Evolutionary conservation across 148 eudicot genomes (phyloP).

Genomic region (Tetragonia tetragonoides): DNA sequence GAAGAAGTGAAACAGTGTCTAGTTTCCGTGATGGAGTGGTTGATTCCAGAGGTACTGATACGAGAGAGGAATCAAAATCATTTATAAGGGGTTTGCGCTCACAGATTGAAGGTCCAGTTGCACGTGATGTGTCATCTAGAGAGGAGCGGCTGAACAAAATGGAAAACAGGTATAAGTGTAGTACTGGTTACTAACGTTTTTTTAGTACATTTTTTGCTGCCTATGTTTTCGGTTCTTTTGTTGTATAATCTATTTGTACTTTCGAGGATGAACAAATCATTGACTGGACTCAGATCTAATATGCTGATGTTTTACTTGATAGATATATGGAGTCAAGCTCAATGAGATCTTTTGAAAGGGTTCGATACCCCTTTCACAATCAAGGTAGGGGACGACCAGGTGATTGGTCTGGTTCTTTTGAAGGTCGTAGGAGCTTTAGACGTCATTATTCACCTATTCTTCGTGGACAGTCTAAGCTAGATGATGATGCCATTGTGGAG

Average conservation of each 20-base stretch:
- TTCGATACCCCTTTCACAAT: slow-evolving; percentile 24
- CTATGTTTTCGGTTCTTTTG: no score
- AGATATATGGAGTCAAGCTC: slow-evolving; percentile 34
- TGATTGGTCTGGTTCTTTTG: slow-evolving; percentile 29
- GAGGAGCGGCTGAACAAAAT: slow-evolving; percentile 23
- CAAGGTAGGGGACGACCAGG: slow-evolving; percentile 31
- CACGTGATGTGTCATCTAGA: slow-evolving; percentile 24
- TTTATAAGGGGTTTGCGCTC: slow-evolving; percentile 31
- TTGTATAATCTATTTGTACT: background rate
- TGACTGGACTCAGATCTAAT: slow-evolving; percentile 14
- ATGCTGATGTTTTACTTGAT: slow-evolving; percentile 16
- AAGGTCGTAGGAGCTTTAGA: slow-evolving; percentile 25
- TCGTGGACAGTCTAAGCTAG: slow-evolving; percentile 14
- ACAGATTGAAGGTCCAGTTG: slow-evolving; percentile 27
- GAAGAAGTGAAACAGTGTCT: slow-evolving; percentile 10
- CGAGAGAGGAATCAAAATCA: slow-evolving; percentile 22
- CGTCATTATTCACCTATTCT: slow-evolving; percentile 37
- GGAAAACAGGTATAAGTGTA: slow-evolving; percentile 37
- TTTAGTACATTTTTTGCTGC: no score
- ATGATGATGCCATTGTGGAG: slow-evolving; percentile 24
- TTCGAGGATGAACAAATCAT: background rate
- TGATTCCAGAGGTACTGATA: slow-evolving; percentile 27
- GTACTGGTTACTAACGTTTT: background rate
- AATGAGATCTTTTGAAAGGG: slow-evolving; percentile 32
- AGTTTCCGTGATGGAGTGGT: slow-evolving; percentile 11